These are phyloP conservation scores for Scheffersomyces quercinus DNA, from an alignment of 1,139 yeast species.

Conservation along the genomic window DNA sequence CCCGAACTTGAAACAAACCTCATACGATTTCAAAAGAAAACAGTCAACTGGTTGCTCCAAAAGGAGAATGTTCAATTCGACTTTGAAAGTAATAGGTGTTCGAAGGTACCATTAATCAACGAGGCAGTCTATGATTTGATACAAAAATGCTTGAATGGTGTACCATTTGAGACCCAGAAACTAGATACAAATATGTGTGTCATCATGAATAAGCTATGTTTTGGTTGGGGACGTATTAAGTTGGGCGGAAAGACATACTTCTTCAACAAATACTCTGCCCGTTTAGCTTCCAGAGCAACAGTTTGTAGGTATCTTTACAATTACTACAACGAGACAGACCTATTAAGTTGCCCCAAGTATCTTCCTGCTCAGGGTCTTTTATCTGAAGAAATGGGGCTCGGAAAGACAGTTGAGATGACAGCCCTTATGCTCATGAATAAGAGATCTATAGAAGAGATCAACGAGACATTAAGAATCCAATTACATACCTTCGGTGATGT, in stretches of 20 bases:
- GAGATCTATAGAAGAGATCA: constrained; percentile 46
- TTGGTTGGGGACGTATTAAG: constrained; percentile 51
- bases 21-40: constrained; percentile 59
- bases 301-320: constrained; percentile 28
- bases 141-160: constrained; percentile 6
- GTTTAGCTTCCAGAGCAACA: constrained; percentile 35
- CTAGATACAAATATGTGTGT: constrained; percentile 16
- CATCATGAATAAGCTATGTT: constrained; percentile 40
- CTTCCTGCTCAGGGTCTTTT: constrained; percentile 66
- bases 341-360: constrained; percentile 11
- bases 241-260: constrained; percentile 27
- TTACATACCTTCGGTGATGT: constrained; percentile 34
- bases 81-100: constrained; percentile 23
- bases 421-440: constrained; percentile 63
- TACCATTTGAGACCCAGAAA: constrained; percentile 3
- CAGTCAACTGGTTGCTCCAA: constrained; percentile 64
- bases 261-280: constrained; percentile 53
- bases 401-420: constrained; percentile 85
- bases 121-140: constrained; percentile 10
- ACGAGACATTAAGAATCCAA: constrained; percentile 37
- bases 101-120: constrained; percentile 16
- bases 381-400: constrained; percentile 96
- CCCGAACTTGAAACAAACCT: constrained; percentile 52
- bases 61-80: constrained; percentile 56
- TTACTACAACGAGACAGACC: constrained; percentile 15